Conservation (phyloP, 768 basidiomycete genomes). For the Panaeolus papilionaceus region DNA sequence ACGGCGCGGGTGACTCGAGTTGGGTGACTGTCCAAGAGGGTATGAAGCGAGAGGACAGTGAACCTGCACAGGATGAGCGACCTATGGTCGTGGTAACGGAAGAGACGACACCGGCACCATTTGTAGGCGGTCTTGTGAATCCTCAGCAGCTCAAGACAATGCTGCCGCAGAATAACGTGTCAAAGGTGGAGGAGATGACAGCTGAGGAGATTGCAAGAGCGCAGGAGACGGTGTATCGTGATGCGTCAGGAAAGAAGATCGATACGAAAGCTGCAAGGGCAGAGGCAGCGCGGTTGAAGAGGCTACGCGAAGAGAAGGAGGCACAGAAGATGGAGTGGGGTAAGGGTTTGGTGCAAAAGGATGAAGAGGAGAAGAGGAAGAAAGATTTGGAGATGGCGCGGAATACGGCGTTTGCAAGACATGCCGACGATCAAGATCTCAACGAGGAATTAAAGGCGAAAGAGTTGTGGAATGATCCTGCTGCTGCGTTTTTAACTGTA, state of each 20-base stretch:
- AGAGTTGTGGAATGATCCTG: constrained; percentile 97
- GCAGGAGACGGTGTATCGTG: constrained; percentile 95
- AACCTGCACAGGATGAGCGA: constrained; percentile 74
- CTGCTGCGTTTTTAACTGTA: constrained; percentile 91
- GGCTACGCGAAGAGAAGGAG: constrained; percentile 85
- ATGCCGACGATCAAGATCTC: constrained; percentile 82
- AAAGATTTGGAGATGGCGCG: constrained; percentile 73
- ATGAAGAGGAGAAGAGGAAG: constrained; percentile 73
- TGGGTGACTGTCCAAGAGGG: constrained; percentile 77
- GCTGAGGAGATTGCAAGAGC: constrained; percentile 65
- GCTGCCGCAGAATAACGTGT: constrained; percentile 48
- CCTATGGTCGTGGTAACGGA: constrained; percentile 60
- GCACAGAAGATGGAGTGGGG: constrained; percentile 98
- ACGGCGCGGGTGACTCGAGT: constrained; percentile 51
- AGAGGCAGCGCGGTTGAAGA: constrained; percentile 81
- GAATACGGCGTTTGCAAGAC: constrained; percentile 72
- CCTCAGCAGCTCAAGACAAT: constrained; percentile 76
- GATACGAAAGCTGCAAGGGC: constrained; percentile 86
- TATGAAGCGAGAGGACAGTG: constrained; percentile 52
- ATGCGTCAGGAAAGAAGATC: constrained; percentile 85
- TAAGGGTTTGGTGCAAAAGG: constrained; percentile 90
- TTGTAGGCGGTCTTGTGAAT: constrained; percentile 81
- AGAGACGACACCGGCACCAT: constrained; percentile 34
- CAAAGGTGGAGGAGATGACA: constrained; percentile 42
- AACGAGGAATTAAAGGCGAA: constrained; percentile 85